Evolutionary conservation across 2,329 filamentous ascomycete species (phyloP).

Genomic region (Calonectria pseudoreteaudii): DNA sequence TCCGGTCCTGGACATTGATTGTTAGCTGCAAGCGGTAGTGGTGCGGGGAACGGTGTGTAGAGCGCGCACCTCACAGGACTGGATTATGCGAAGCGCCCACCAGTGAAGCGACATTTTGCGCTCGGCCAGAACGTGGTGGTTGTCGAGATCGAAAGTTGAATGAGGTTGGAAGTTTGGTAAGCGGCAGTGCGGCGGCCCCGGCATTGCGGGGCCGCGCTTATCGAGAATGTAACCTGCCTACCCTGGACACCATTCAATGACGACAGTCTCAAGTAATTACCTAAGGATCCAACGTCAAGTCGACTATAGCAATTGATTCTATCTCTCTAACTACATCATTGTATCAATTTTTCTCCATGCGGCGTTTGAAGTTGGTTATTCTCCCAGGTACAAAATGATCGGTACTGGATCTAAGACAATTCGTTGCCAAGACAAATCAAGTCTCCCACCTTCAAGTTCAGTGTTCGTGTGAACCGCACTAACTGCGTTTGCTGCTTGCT

Average conservation of each 20-base stretch:
- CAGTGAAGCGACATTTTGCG: conserved; percentile 48
- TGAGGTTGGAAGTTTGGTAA: conserved; percentile 6
- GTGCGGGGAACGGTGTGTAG: fast-evolving
- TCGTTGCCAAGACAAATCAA: neutral
- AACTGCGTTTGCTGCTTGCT: neutral
- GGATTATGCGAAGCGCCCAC: conserved; percentile 49
- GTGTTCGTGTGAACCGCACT: neutral
- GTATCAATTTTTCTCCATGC: neutral
- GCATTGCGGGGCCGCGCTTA: conserved; percentile 3
- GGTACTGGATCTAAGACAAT: no score
- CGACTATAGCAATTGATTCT: neutral
- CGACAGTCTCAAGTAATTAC: neutral
- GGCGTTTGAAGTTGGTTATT: neutral
- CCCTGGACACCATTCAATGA: neutral
- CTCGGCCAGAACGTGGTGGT: neutral
- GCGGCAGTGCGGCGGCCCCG: conserved; percentile 22
- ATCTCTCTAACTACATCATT: neutral
- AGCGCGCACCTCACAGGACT: conserved; percentile 47
- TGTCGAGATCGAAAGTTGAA: neutral
- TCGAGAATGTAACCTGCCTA: neutral
- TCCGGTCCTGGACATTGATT: conserved; percentile 45
- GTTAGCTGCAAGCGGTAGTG: conserved; percentile 28
- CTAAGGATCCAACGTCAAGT: neutral
- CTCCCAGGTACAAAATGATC: neutral
- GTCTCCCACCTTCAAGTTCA: neutral